Percentiles rank a stretch among this genome's conserved stretches.
Conservation (phyloP, 148 eudicot genomes). For the Agrostemma githago region DNA sequence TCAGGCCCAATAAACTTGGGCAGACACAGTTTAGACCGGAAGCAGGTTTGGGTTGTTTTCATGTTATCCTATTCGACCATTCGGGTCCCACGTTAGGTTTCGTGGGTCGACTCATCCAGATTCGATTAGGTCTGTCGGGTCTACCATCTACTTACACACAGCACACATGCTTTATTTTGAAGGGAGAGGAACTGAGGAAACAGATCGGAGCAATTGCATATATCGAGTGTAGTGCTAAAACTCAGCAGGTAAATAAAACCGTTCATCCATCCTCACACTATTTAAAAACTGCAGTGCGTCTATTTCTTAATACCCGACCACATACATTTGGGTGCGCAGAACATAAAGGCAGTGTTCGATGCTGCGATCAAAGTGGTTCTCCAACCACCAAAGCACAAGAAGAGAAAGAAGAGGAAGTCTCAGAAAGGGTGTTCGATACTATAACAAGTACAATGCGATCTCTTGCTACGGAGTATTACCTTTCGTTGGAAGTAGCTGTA, state of each 20-base stretch:
- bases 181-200: constrained; percentile 83
- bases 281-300: neutral
- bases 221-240: constrained; percentile 82
- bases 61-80: neutral
- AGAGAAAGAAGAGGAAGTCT: constrained; percentile 77
- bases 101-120: neutral
- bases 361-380: constrained; percentile 89
- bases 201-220: constrained; percentile 76
- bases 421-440: constrained; percentile 69
- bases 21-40: neutral
- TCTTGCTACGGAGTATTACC: constrained; percentile 9
- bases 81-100: neutral
- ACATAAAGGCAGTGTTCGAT: constrained; percentile 85
- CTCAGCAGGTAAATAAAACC: constrained; percentile 58
- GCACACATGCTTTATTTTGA: constrained; percentile 15
- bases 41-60: neutral
- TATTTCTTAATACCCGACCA: neutral
- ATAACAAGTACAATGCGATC: constrained; percentile 30
- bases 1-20: neutral
- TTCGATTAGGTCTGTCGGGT: neutral
- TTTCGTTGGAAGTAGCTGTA: constrained; percentile 13
- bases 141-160: constrained; percentile 9
- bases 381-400: constrained; percentile 84
- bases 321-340: constrained; percentile 38
- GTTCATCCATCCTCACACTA: neutral